Evolutionary conservation across 495 filamentous ascomycete species (phyloP), one percentile per base, ranked within the genome.

Genomic region (Aspergillus campestris): DNA sequence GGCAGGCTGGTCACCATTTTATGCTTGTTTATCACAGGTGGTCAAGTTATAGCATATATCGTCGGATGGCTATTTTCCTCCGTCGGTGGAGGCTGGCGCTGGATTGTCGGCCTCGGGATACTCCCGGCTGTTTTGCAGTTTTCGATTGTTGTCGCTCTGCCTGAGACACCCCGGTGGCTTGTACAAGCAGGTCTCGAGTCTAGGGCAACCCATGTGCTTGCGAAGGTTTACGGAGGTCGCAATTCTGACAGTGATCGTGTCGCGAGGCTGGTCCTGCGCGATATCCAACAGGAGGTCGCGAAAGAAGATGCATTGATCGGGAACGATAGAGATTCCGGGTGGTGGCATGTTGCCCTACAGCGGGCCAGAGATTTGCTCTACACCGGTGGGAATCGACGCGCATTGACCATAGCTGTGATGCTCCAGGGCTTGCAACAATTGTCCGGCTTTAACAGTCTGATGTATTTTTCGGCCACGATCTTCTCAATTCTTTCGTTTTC

Each of bases 381-480:
- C 8, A 63, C 81, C 31, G 75, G 74, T 7, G 79, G 79, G 27
- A 90, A 91, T 56, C 70, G 85, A 40, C 77, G 89, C 49, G 90
- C 89, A 6, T 58, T 96, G 53, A 78, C 76, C 1, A 89, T 95
- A 48, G 89, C 89, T 3, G 88, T 86, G 64, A 75, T 91, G 50
- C 74, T 95, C 3, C 89, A 95, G 58, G 87, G 81, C 0, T 64
- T 89, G n/a, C 90, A 95, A 60, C 90, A 96, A 54, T 73, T 94
- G 11, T 92, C 84, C 50, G 90, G 90, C 6, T 96, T 95, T 61
- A 95, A 94, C 65, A 84, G 83, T 38, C 73, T 95, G 9, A 96
- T 96, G 90, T 96, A 96, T 60, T 95, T 90, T 61, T 90, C 87
- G 6, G 86, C 88, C 4, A 94, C 89, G 5, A 87, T 96, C 29